Conservation (phyloP, 169 alveolate species). For the Babesia divergens region DNA sequence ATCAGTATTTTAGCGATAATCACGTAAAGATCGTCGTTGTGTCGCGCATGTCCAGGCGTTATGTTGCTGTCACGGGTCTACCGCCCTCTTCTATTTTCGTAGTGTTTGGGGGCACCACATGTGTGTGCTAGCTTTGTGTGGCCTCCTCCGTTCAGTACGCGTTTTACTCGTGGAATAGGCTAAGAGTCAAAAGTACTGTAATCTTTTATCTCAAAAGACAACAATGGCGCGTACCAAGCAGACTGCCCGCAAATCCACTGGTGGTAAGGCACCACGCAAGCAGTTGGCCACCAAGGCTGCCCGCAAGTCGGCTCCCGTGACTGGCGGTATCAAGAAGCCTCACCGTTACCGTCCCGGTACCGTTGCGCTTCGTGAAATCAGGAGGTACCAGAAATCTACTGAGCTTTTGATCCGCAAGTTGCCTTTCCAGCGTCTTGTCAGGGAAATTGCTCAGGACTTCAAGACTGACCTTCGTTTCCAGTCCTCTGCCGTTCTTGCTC, state of each 20-base stretch:
- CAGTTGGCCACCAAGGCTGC: slow-evolving; percentile 95
- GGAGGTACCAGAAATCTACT: slow-evolving; percentile 96
- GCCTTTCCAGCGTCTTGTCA: slow-evolving; percentile 97
- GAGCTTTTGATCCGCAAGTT: slow-evolving; percentile 95
- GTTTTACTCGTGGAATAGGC: slow-evolving; percentile 36
- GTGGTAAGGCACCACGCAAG: slow-evolving; percentile 96
- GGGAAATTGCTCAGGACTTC: slow-evolving; percentile 96
- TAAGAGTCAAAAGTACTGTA: neutral
- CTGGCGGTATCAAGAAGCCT: slow-evolving; percentile 91
- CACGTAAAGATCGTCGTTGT: no score
- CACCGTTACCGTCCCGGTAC: slow-evolving; percentile 98
- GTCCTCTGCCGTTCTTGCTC: slow-evolving; percentile 97
- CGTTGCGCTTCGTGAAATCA: slow-evolving; percentile 97
- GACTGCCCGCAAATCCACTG: slow-evolving; percentile 95
- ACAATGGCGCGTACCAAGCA: slow-evolving; percentile 96
- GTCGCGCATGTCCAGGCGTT: no score
- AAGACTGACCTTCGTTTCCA: slow-evolving; percentile 98
- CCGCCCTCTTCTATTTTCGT: neutral
- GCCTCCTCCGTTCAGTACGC: slow-evolving; percentile 31
- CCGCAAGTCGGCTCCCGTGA: slow-evolving; percentile 89
- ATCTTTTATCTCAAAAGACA: slow-evolving; percentile 3
- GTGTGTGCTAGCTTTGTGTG: slow-evolving; percentile 29
- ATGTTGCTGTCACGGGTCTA: no score
- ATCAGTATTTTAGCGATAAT: no score
- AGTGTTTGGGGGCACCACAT: slow-evolving; percentile 39